These are phyloP conservation scores for Yamadazyma olivae DNA, from an alignment of 805 yeast genomes.

Conservation along the genomic window DNA sequence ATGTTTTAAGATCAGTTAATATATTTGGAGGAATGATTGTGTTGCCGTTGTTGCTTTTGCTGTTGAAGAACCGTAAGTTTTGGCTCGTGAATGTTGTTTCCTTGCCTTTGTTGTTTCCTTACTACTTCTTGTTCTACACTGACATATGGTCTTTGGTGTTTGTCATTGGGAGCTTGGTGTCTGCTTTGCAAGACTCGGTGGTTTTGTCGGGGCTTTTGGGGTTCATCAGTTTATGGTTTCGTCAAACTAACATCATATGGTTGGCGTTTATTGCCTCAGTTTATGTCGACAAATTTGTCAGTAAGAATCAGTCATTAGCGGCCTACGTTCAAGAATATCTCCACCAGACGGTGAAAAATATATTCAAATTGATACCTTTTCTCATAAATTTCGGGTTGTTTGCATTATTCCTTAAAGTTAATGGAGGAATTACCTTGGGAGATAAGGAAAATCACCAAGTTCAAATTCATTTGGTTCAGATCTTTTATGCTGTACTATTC, in stretches of 20 bases:
- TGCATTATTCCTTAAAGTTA: constrained; percentile 53
- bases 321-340: constrained; percentile 19
- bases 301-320: constrained; percentile 11
- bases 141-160: constrained; percentile 89
- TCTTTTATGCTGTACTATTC: constrained; percentile 74
- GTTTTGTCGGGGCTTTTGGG: constrained; percentile 52
- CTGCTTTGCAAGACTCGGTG: constrained; percentile 26
- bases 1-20: constrained; percentile 47
- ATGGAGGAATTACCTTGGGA: constrained; percentile 88
- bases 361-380: constrained; percentile 46
- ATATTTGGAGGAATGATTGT: constrained; percentile 59
- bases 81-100: constrained; percentile 32
- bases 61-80: constrained; percentile 12
- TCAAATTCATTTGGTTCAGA: constrained; percentile 71
- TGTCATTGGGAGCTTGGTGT: constrained; percentile 52
- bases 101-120: constrained; percentile 72
- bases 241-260: constrained; percentile 95
- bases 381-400: constrained; percentile 51
- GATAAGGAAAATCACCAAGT: constrained; percentile 83
- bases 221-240: constrained; percentile 62
- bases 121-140: constrained; percentile 79
- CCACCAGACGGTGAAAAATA: constrained; percentile 18
- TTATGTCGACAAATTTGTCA: constrained; percentile 46
- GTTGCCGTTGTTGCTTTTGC: constrained; percentile 45
- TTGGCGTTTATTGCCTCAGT: constrained; percentile 55